Conservation (phyloP, 257 asterid genomes). For the Salvia hispanica region DNA sequence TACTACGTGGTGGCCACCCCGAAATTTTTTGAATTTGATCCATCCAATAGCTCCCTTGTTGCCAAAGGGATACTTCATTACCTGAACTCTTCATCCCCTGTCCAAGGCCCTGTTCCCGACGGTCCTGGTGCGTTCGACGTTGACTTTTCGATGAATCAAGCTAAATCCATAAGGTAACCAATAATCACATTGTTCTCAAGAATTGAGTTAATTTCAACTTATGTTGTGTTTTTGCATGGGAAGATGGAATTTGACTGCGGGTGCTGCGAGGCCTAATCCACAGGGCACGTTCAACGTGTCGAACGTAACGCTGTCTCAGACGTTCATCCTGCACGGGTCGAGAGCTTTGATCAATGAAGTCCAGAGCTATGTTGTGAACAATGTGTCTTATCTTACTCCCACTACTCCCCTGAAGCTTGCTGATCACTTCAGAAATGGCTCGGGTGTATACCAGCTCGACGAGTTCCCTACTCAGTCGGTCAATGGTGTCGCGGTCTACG, state of each 20-base stretch:
- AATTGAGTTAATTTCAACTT: neutral
- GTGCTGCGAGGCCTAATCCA: conserved; percentile 66
- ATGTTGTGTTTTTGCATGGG: neutral
- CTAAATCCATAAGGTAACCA: conserved; percentile 50
- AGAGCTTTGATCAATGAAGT: conserved; percentile 37
- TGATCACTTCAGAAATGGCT: conserved; percentile 50
- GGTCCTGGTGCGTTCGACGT: conserved; percentile 51
- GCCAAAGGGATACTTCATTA: conserved; percentile 52
- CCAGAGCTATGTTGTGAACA: conserved; percentile 45
- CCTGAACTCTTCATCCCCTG: conserved; percentile 35
- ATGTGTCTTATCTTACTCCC: conserved; percentile 47
- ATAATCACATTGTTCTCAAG: too few species aligned
- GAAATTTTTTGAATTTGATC: conserved; percentile 24
- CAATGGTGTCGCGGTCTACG: conserved; percentile 31
- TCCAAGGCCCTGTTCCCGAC: conserved; percentile 42
- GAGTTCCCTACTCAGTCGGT: conserved; percentile 36
- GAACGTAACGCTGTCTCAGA: conserved; percentile 42
- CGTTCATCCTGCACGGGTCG: conserved; percentile 53
- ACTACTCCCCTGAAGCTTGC: conserved; percentile 57
- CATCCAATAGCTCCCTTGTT: conserved; percentile 29
- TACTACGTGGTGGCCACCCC: conserved; percentile 51
- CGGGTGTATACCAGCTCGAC: conserved; percentile 47
- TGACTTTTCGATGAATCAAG: conserved; percentile 51
- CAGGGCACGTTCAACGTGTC: conserved; percentile 59
- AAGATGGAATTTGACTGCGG: conserved; percentile 57